A percentile compares a stretch with the other conserved stretches of the same genome.
Evolutionary conservation across 2,329 filamentous ascomycete genomes (phyloP).

Genomic region (Penicillium sp.): DNA sequence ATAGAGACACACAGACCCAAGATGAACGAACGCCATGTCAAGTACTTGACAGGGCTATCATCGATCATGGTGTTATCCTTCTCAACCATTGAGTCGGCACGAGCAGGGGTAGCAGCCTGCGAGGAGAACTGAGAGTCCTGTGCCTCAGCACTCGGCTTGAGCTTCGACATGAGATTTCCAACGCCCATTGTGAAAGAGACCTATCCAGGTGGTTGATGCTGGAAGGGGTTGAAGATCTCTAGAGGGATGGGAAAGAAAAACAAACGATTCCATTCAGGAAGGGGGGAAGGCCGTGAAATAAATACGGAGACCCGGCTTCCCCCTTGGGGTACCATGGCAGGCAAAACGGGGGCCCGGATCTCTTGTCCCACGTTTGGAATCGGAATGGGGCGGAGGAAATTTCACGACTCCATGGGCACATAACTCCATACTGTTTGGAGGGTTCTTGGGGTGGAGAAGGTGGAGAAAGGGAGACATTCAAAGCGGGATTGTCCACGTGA

Average conservation of each 20-base stretch:
- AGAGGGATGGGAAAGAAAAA: slow-evolving; percentile 5
- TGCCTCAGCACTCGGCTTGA: slow-evolving; percentile 26
- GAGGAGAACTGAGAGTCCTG: slow-evolving; percentile 32
- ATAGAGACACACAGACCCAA: slow-evolving; percentile 49
- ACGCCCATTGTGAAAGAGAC: slow-evolving; percentile 30
- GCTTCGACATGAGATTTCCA: slow-evolving; percentile 27
- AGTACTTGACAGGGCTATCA: slow-evolving; percentile 43
- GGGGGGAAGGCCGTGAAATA: slow-evolving; percentile 22
- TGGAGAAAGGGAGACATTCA: slow-evolving; percentile 19
- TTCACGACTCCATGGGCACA: slow-evolving; percentile 26
- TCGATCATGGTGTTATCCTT: slow-evolving; percentile 36
- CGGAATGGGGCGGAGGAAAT: slow-evolving; percentile 24
- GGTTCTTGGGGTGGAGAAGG: slow-evolving; percentile 27
- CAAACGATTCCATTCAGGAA: slow-evolving; percentile 7
- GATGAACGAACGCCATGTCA: slow-evolving; percentile 45
- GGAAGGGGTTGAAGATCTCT: not conserved
- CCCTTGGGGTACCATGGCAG: slow-evolving; percentile 27
- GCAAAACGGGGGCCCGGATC: slow-evolving; percentile 34
- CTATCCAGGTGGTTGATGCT: slow-evolving; percentile 1
- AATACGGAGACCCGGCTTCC: slow-evolving; percentile 22
- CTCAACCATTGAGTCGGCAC: slow-evolving; percentile 33
- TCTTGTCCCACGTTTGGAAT: slow-evolving; percentile 25
- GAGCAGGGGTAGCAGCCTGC: slow-evolving; percentile 34
- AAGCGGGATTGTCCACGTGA: slow-evolving; percentile 20
- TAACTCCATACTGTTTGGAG: slow-evolving; percentile 25